These are phyloP conservation scores for Glonium stellatum DNA, from an alignment of 495 filamentous ascomycete species.

Conservation along the genomic window DNA sequence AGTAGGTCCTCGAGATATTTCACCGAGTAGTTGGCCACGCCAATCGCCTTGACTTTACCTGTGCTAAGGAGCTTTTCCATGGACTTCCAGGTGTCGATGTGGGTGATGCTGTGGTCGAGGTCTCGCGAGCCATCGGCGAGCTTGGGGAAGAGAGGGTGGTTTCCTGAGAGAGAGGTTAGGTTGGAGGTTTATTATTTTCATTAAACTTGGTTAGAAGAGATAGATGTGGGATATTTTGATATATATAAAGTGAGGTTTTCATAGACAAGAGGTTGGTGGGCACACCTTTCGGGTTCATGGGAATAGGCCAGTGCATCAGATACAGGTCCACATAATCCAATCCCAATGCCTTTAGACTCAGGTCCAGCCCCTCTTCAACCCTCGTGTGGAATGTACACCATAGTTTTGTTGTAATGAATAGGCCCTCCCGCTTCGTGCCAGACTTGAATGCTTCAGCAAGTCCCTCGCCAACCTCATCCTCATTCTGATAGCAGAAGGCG, in stretches of 20 bases:
- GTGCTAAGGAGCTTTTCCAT: slow-evolving; percentile 66
- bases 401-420: slow-evolving; percentile 79
- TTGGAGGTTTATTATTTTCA: background rate
- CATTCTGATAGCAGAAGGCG: slow-evolving; percentile 41
- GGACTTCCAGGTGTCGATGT: slow-evolving; percentile 69
- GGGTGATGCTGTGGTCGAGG: slow-evolving; percentile 55
- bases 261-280: background rate
- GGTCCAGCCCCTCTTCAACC: slow-evolving; percentile 60
- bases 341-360: slow-evolving; percentile 62
- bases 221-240: background rate
- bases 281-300: slow-evolving; percentile 68
- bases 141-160: slow-evolving; percentile 70
- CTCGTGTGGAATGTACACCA: slow-evolving; percentile 72
- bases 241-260: background rate
- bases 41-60: slow-evolving; percentile 69
- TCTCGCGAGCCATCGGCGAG: slow-evolving; percentile 62
- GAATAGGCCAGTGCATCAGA: slow-evolving; percentile 74
- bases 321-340: slow-evolving; percentile 79
- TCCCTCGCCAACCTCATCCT: slow-evolving; percentile 46
- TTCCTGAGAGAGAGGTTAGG: slow-evolving; percentile 42
- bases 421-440: slow-evolving; percentile 62
- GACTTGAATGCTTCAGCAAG: slow-evolving; percentile 60
- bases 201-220: no score
- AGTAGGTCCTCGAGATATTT: slow-evolving; percentile 68
- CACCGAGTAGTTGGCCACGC: slow-evolving; percentile 76